phyloP scores from a whole-genome alignment of 306 rosid species.

The Quercus robur region DNA sequence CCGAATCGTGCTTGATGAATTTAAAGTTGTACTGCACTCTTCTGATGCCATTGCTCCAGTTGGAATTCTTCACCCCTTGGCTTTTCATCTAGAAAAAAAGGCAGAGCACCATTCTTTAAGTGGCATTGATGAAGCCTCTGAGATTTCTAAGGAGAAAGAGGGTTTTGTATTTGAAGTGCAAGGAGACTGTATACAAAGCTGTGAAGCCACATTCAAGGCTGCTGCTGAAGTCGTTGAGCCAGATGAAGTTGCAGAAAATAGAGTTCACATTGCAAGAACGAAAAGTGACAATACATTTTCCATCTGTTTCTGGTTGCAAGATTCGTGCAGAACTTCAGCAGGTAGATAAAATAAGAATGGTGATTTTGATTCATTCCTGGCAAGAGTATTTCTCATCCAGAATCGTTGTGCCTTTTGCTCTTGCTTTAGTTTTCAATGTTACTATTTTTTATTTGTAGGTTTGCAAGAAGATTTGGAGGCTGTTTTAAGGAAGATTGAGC shows the following conservation, averaged over 20 bases:
- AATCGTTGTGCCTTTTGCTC: constrained; percentile 6
- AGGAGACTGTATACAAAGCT: constrained; percentile 43
- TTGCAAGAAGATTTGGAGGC: constrained; percentile 68
- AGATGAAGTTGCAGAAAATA: constrained; percentile 38
- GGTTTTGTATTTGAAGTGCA: constrained; percentile 66
- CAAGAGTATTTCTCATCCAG: not conserved
- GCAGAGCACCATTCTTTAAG: constrained; percentile 27
- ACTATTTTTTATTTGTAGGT: constrained; percentile 44
- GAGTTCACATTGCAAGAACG: constrained; percentile 66
- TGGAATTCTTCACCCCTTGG: constrained; percentile 82
- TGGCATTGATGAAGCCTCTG: constrained; percentile 32
- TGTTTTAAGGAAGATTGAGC: constrained; percentile 64
- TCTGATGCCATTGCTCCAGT: constrained; percentile 89
- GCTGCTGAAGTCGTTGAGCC: constrained; percentile 29
- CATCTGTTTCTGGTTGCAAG: constrained; percentile 78
- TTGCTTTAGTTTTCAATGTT: constrained; percentile 11
- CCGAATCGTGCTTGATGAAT: constrained; percentile 74
- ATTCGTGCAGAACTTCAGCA: constrained; percentile 44
- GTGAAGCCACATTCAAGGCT: constrained; percentile 39
- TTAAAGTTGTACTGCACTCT: constrained; percentile 78
- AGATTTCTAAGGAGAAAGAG: constrained; percentile 26
- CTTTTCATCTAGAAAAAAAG: constrained; percentile 86
- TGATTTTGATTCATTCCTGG: constrained; percentile 6
- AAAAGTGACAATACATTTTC: constrained; percentile 57
- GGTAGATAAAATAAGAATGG: constrained; percentile 35